A percentile compares a stretch with the other conserved stretches of the same genome.
These are phyloP conservation scores for Mycena vitilis DNA, from an alignment of 768 basidiomycete genomes.

Conservation along the genomic window DNA sequence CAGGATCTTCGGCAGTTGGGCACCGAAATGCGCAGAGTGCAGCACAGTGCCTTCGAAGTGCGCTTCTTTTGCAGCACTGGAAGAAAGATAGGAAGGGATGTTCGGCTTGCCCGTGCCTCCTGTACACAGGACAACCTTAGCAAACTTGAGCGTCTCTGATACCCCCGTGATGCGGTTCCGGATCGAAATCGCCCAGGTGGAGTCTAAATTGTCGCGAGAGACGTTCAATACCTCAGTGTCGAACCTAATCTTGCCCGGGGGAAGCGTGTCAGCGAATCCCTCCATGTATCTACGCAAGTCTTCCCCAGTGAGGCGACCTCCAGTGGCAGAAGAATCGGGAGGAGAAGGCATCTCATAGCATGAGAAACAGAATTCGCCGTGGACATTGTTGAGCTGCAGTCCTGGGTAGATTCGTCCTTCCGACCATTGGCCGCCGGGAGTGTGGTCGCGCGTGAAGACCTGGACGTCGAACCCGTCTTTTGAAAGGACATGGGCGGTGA, in stretches of 20 bases:
- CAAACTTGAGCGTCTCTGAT: conserved; percentile 13
- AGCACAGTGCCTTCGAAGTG: conserved; percentile 50
- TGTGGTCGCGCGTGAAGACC: conserved; percentile 55
- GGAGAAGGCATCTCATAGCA: conserved; percentile 53
- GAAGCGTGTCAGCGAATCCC: conserved; percentile 49
- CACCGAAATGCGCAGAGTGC: conserved; percentile 27
- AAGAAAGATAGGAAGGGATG: conserved; percentile 12
- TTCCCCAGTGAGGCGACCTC: conserved; percentile 52
- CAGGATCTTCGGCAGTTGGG: conserved; percentile 36
- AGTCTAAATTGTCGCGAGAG: conserved; percentile 39
- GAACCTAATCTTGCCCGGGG: conserved; percentile 51
- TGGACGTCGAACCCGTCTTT: conserved; percentile 59
- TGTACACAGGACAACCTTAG: conserved; percentile 33
- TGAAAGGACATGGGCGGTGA: conserved; percentile 57
- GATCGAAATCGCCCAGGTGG: conserved; percentile 4
- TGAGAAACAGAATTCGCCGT: conserved; percentile 60
- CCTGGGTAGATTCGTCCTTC: conserved; percentile 56
- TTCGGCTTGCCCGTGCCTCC: conserved; percentile 38
- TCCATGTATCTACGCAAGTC: conserved; percentile 57
- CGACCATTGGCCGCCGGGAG: conserved; percentile 59
- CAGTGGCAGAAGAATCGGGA: conserved; percentile 14
- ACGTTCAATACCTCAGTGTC: conserved; percentile 50
- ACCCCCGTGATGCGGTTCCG: conserved; percentile 9
- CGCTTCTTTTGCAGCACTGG: neutral
- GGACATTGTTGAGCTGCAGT: conserved; percentile 49